Base-by-base conservation (phyloP, 129 eudicot genomes). In the Flaveria bidentis region DNA sequence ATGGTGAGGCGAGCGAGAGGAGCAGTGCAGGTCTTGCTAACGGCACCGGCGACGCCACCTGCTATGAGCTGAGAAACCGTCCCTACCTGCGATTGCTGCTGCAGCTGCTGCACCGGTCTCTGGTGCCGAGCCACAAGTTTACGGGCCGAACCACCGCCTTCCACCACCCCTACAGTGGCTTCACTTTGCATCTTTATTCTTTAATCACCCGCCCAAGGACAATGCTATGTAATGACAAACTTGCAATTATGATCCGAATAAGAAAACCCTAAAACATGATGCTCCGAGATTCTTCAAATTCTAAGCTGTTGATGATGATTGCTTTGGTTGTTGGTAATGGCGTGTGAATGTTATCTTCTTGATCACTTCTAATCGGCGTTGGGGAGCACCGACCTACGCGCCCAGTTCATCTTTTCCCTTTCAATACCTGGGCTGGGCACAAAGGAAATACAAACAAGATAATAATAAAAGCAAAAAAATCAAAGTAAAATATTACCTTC, bases 11-110 rank as follows among this genome's bases (percentile, higher is more conserved):
- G 89, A 76, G 98, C 97, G 22, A 93, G 92, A 18, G 98, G 98
- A n/a, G 98, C 98, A n/a, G 98, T 93, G 72, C 91, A 85, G 23
- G 97, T 90, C 79, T 93, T 93, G 82, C 98, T 88, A 45, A 93
- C 95, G 67, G 96, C 98, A 36, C 98, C 98, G 84, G 98, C 98
- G 23, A 93, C 84, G 28, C 98, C 98, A 2, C 98, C 98, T 47
- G 98, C 96, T 39, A 93, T 82, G 41, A 92, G 89, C 75, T 90
- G 95, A 20, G 98, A 82, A 52, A 84, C 86, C 9, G 92, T 84
- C 0, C 96, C 95, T 16, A 93, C 85, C 82, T 86, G 95, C n/a
- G 91, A 81, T n/a, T 87, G 87, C 26, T 83, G 89, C 14, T 83
- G 87, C 26, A 81, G 89, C 14, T 83, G 86, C 11, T 72, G 73